phyloP scores from a whole-genome alignment of 2,329 filamentous ascomycete genomes.

The Gliomastix tumulicola region DNA sequence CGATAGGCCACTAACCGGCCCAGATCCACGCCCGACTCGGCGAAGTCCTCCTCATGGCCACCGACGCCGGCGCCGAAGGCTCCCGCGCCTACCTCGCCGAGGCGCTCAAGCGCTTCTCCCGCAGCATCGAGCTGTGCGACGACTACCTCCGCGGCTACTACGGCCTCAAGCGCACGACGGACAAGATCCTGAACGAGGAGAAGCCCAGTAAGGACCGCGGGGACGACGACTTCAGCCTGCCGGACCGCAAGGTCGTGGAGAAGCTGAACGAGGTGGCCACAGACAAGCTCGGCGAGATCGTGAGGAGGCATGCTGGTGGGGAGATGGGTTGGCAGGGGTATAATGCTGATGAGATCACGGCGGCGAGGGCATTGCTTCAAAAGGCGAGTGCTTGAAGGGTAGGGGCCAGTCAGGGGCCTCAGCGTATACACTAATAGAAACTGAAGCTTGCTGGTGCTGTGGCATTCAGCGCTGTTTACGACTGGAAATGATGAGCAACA shows the following conservation, averaged over 20 bases:
- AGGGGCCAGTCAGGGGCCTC: too few relatives aligned
- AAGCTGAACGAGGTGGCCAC: slow-evolving; percentile 68
- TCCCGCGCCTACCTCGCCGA: slow-evolving; percentile 55
- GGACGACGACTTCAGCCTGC: slow-evolving; percentile 43
- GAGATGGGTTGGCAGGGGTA: slow-evolving; percentile 69
- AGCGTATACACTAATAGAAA: too few relatives aligned
- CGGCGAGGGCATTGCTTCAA: slow-evolving; percentile 61
- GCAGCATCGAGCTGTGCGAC: slow-evolving; percentile 90
- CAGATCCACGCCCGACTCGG: slow-evolving; percentile 83
- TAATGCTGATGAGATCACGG: slow-evolving; percentile 62
- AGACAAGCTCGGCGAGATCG: slow-evolving; percentile 68
- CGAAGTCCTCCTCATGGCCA: slow-evolving; percentile 71
- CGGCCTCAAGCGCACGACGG: slow-evolving; percentile 66
- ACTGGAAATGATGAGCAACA: too few relatives aligned
- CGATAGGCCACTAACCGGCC: slow-evolving; percentile 1
- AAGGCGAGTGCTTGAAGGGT: too few relatives aligned
- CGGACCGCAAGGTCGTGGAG: slow-evolving; percentile 51
- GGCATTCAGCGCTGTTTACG: too few relatives aligned
- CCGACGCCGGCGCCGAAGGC: slow-evolving; percentile 33
- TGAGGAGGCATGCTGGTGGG: slow-evolving; percentile 52
- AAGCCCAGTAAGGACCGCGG: slow-evolving; percentile 39
- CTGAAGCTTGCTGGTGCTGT: too few relatives aligned
- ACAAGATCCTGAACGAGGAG: slow-evolving; percentile 37
- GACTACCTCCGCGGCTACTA: slow-evolving; percentile 90
- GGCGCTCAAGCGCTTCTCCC: slow-evolving; percentile 76